Percentiles rank a stretch among this genome's conserved stretches.
phyloP scores from a whole-genome alignment of 1,284 basidiomycete genomes.

The Ceratorhiza oryzae-sativae region DNA sequence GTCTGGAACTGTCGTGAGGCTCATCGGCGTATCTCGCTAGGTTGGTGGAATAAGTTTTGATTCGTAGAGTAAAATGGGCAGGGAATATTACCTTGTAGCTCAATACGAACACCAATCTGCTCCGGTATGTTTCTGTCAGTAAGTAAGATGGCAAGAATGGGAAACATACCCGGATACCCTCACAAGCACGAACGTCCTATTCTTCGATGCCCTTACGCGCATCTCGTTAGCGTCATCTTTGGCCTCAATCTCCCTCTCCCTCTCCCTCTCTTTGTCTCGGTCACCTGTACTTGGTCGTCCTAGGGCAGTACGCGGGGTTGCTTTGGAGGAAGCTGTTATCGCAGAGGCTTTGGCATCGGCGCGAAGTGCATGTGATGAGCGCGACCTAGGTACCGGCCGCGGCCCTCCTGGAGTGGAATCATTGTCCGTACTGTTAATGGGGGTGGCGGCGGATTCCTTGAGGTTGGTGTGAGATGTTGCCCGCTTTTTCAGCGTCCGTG shows the following conservation, averaged over 20 bases:
- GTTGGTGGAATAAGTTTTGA: background rate
- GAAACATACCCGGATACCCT: conserved; percentile 70
- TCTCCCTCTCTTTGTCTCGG: conserved; percentile 18
- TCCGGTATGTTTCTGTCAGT: background rate
- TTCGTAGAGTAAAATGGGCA: background rate
- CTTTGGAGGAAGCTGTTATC: background rate
- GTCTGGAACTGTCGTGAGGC: conserved; percentile 52
- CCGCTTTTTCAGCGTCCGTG: conserved; percentile 25
- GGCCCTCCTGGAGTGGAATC: background rate
- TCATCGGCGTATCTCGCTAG: conserved; percentile 56
- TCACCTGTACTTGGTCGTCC: conserved; percentile 7
- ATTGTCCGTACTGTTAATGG: background rate
- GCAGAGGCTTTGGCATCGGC: conserved; percentile 15
- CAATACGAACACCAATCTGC: conserved; percentile 49
- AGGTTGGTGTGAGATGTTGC: conserved; percentile 31
- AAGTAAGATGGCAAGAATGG: conserved; percentile 33
- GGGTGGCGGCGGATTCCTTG: conserved; percentile 14
- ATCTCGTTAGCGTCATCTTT: conserved; percentile 71
- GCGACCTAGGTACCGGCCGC: conserved; percentile 25
- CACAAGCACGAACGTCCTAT: conserved; percentile 81
- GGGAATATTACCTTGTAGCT: conserved; percentile 57
- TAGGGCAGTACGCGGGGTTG: background rate
- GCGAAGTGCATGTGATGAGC: conserved; percentile 29
- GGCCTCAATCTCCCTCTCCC: conserved; percentile 41
- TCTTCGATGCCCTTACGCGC: conserved; percentile 77